A percentile compares a stretch with the other conserved stretches of the same genome.
Conservation (phyloP, 2,329 filamentous ascomycete species). For the Capronia epimyces region DNA sequence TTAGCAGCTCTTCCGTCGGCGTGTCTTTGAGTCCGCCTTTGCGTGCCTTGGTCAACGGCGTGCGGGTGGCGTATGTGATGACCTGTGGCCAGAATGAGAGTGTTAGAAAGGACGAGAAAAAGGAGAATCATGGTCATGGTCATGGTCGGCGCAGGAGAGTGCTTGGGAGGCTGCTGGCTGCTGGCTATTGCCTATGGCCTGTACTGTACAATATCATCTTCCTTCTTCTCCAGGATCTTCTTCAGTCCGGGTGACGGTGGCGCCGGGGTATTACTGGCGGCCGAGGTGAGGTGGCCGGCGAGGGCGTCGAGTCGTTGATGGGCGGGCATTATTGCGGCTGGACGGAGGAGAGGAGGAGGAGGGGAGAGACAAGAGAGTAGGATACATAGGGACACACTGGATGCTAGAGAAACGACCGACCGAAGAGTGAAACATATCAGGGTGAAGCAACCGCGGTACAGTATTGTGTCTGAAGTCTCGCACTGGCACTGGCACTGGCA, state of each 20-base stretch:
- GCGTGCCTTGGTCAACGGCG: conserved; percentile 84
- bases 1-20: conserved; percentile 74
- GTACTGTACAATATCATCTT: conserved; percentile 59
- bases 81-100: conserved; percentile 41
- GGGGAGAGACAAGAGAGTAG: neutral
- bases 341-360: neutral
- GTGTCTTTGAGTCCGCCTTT: conserved; percentile 97
- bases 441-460: no score
- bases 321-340: conserved; percentile 18
- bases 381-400: no score
- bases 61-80: conserved; percentile 85
- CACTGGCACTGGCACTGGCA: neutral
- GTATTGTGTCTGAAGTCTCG: neutral
- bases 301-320: conserved; percentile 22
- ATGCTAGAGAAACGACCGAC: no score
- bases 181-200: conserved; percentile 50
- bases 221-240: conserved; percentile 52
- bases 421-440: no score
- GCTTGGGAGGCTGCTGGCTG: no score
- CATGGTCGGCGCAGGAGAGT: no score
- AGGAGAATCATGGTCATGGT: no score
- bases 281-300: conserved; percentile 18
- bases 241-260: conserved; percentile 45
- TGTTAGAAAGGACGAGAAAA: conserved; percentile 44
- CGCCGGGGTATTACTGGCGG: conserved; percentile 8